Conservation (phyloP, 805 yeast genomes). For the Zygosaccharomyces siamensis region DNA sequence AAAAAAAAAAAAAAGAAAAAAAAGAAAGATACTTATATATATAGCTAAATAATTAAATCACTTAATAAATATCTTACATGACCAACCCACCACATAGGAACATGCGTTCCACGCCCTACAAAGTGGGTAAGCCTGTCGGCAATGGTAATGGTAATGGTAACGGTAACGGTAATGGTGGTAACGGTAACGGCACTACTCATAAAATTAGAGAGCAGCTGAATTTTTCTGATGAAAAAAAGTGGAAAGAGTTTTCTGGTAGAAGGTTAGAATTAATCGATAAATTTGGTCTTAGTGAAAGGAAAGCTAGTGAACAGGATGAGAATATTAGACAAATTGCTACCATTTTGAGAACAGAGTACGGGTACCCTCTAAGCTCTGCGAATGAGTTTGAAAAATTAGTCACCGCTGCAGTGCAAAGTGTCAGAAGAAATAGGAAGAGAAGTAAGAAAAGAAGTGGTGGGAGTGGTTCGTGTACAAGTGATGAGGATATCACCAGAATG, state of each 20-base stretch:
- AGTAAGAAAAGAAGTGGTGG: constrained; percentile 38
- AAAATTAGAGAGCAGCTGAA: constrained; percentile 49
- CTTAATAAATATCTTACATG: neutral
- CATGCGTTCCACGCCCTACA: constrained; percentile 8
- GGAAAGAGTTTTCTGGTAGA: constrained; percentile 91
- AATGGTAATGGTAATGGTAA: neutral
- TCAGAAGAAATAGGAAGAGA: constrained; percentile 78
- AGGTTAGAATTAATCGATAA: constrained; percentile 84
- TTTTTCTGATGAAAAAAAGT: constrained; percentile 73
- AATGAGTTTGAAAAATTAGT: constrained; percentile 85
- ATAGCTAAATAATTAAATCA: neutral
- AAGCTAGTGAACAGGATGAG: constrained; percentile 90
- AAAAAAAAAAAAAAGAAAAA: neutral
- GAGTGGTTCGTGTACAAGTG: constrained; percentile 7
- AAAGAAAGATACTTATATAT: neutral
- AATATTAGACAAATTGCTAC: constrained; percentile 76
- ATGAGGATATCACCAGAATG: constrained; percentile 10
- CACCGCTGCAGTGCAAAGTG: constrained; percentile 90
- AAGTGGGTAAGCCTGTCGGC: constrained; percentile 5
- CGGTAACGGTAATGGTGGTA: constrained; percentile 34
- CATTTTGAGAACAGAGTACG: constrained; percentile 70
- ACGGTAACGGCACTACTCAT: constrained; percentile 34
- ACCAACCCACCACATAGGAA: neutral
- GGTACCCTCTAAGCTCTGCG: constrained; percentile 52
- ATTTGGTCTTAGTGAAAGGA: constrained; percentile 51